phyloP scores from a whole-genome alignment of 1,284 basidiomycete genomes.

The Marasmius sp. region DNA sequence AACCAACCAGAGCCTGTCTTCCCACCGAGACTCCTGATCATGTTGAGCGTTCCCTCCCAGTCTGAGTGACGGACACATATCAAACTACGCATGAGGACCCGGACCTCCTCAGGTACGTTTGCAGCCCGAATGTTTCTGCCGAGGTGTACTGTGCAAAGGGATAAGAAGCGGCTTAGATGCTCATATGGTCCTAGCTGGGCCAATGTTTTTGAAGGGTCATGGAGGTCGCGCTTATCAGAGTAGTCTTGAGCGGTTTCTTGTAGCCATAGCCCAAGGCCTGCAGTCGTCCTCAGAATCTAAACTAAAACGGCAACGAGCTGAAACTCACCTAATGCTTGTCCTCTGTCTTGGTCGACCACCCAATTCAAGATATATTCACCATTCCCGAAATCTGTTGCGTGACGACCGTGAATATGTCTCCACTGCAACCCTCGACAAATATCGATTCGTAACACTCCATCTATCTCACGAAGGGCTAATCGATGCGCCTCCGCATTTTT shows the following conservation, averaged over 20 bases:
- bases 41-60: no score
- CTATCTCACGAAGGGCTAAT: conserved; percentile 8
- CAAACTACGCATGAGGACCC: conserved; percentile 11
- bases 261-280: conserved; percentile 16
- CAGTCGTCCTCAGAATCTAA: neutral
- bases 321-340: conserved; percentile 16
- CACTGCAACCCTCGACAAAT: conserved; percentile 11
- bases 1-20: conserved; percentile 10
- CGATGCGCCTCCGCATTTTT: conserved; percentile 15
- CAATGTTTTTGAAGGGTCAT: conserved; percentile 12
- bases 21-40: no score
- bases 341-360: conserved; percentile 15
- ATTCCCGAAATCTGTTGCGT: neutral
- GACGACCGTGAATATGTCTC: conserved; percentile 10
- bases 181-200: conserved; percentile 14
- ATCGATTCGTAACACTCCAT: conserved; percentile 15
- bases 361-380: conserved; percentile 7
- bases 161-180: conserved; percentile 15
- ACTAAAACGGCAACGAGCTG: neutral
- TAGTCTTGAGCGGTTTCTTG: conserved; percentile 2
- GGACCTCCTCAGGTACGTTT: conserved; percentile 7
- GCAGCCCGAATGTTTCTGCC: conserved; percentile 9
- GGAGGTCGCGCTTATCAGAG: conserved; percentile 2
- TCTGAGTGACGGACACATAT: conserved; percentile 12
- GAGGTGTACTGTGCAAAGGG: conserved; percentile 13